Conservation (phyloP, 345 rosid genomes). For the Gossypium arboreum region DNA sequence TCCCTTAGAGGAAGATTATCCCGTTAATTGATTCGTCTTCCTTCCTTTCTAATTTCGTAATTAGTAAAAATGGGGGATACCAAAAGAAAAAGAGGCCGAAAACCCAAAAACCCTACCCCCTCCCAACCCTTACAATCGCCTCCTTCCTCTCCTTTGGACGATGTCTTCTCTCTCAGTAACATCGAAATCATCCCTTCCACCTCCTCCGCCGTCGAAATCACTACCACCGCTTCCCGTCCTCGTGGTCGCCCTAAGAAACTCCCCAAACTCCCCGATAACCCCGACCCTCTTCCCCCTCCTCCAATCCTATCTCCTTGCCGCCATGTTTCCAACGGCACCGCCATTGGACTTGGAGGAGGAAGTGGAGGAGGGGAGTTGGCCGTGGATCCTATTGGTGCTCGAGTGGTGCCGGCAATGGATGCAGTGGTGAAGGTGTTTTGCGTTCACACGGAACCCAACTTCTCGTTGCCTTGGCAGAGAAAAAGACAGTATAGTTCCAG, state of each 20-base stretch:
- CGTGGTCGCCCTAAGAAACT: conserved; percentile 44
- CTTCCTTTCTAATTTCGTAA: too few relatives aligned
- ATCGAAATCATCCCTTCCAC: conserved; percentile 30
- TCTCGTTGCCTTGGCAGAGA: conserved; percentile 66
- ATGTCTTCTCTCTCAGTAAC: conserved; percentile 33
- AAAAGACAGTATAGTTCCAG: conserved; percentile 63
- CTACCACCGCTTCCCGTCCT: conserved; percentile 14
- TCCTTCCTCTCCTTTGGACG: conserved; percentile 23
- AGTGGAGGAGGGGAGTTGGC: conserved; percentile 3
- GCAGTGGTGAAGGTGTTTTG: conserved; percentile 71
- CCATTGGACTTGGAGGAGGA: not conserved
- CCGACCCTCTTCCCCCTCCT: conserved; percentile 16
- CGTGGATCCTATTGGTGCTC: not conserved
- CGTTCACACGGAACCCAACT: conserved; percentile 65
- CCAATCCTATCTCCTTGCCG: conserved; percentile 5
- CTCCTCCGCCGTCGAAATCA: not conserved
- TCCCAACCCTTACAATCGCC: conserved; percentile 32
- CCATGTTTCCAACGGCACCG: not conserved
- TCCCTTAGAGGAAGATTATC: too few relatives aligned
- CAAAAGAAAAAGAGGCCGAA: conserved; percentile 41
- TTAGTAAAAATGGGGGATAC: too few relatives aligned
- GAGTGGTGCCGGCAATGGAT: conserved; percentile 57
- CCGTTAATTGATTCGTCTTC: too few relatives aligned
- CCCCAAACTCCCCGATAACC: conserved; percentile 26
- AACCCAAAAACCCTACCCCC: conserved; percentile 29